Evolutionary conservation across 768 basidiomycete species (phyloP), one percentile per base, ranked within the genome.

Genomic region (Xerocomellus intermedius): DNA sequence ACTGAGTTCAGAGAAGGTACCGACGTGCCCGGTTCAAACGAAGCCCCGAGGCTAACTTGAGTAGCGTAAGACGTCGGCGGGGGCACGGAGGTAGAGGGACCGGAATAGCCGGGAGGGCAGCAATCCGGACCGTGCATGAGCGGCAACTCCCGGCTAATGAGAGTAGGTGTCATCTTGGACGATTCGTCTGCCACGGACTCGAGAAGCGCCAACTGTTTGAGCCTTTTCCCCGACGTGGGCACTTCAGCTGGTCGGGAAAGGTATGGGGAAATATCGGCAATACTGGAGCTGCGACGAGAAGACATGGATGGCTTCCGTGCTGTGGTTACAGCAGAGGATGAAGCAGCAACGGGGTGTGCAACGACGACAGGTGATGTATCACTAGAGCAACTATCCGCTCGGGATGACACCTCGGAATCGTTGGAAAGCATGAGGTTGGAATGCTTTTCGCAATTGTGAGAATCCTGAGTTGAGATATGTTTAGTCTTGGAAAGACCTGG

Each of bases 101-200:
- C 52, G n/a, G 67, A 57, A 54, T 56, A 50, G 2, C 37, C 48
- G 9, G 48, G 13, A 53, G 22, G 39, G 12, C 8, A 39, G 22
- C 12, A 39, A 45, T 62, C 61, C 7, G 37, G 48, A 37, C 45
- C 28, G 3, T 48, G 41, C 42, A 38, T 33, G 8, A 55, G 46
- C 21, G 71, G 59, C 21, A 71, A 57, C 28, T 73, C 65, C 33
- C 59, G 60, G 45, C 39, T 63, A 47, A 59, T 60, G 54, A 72
- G 66, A 54, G 64, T 72, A 54, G 82, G 77, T 24, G 82, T 78
- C 77, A 85, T 78, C 56, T 79, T 77, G 7, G 84, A 85, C 5
- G 89, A 88, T 67, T 91, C 88, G 62, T 85, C 82, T 0, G 84
- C 87, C 35, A 90, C 83, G 14, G 81, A 75, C 66, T 91, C 87